Evolutionary conservation across 2,329 filamentous ascomycete species (phyloP).

Genomic region (Colletotrichum cereale): DNA sequence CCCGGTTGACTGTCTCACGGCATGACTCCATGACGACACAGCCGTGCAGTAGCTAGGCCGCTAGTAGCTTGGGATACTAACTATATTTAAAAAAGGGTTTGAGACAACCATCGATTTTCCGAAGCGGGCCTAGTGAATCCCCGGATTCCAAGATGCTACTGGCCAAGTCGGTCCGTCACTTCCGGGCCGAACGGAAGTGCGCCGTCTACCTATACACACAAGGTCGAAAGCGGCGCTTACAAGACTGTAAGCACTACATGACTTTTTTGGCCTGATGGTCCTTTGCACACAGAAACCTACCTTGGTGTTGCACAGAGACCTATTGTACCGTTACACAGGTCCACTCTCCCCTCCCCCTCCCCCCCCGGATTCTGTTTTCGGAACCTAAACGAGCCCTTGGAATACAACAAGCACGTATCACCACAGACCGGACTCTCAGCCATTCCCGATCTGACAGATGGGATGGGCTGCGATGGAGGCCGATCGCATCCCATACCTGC

Average conservation of each 20-base stretch:
- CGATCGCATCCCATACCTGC: not conserved
- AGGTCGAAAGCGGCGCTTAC: not conserved
- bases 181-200: not conserved
- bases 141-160: not conserved
- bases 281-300: not conserved
- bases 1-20: no score
- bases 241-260: not conserved
- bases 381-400: not conserved
- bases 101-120: no score
- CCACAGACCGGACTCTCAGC: not conserved
- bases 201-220: not conserved
- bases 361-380: not conserved
- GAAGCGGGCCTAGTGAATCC: not conserved
- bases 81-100: not conserved
- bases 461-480: not conserved
- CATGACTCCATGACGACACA: no score
- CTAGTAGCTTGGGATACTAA: no score
- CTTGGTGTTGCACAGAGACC: not conserved
- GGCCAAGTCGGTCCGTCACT: not conserved
- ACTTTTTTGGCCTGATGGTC: not conserved
- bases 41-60: no score
- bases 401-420: not conserved
- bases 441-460: not conserved
- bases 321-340: not conserved
- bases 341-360: rapidly evolving